Evolutionary conservation across 2,329 filamentous ascomycete genomes (phyloP).

Genomic region (Cucurbitaria berberidis): DNA sequence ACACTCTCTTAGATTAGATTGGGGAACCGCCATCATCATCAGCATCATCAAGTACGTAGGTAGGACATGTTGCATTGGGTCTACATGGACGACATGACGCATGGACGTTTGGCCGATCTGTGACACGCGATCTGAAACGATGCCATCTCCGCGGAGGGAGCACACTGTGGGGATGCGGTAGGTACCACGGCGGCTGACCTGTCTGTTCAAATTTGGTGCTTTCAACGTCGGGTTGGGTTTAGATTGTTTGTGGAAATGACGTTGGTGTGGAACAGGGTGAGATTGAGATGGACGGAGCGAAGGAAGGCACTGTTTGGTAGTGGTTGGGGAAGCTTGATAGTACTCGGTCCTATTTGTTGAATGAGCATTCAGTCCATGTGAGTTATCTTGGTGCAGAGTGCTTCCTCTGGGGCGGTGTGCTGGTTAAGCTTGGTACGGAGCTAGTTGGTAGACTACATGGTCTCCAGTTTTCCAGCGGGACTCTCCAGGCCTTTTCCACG

Average conservation of each 20-base stretch:
- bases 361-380: not conserved
- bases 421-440: too few relatives aligned
- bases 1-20: too few relatives aligned
- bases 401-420: too few relatives aligned
- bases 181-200: not conserved
- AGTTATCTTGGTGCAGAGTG: too few relatives aligned
- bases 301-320: not conserved
- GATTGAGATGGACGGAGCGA: conserved; percentile 1
- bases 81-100: conserved; percentile 17
- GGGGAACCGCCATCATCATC: too few relatives aligned
- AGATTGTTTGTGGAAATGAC: conserved; percentile 6
- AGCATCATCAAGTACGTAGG: too few relatives aligned
- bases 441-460: too few relatives aligned
- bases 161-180: conserved; percentile 2
- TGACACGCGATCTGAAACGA: conserved; percentile 6
- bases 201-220: conserved; percentile 1
- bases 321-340: not conserved
- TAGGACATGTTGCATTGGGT: too few relatives aligned
- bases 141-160: not conserved
- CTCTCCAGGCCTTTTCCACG: too few relatives aligned
- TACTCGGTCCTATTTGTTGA: not conserved
- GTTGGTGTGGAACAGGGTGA: conserved; percentile 9
- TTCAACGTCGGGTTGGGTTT: conserved; percentile 5
- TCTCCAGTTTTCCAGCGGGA: too few relatives aligned
- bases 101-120: not conserved